Conservation (phyloP, 2,329 filamentous ascomycete species). For the Ophiostoma ulmi region DNA sequence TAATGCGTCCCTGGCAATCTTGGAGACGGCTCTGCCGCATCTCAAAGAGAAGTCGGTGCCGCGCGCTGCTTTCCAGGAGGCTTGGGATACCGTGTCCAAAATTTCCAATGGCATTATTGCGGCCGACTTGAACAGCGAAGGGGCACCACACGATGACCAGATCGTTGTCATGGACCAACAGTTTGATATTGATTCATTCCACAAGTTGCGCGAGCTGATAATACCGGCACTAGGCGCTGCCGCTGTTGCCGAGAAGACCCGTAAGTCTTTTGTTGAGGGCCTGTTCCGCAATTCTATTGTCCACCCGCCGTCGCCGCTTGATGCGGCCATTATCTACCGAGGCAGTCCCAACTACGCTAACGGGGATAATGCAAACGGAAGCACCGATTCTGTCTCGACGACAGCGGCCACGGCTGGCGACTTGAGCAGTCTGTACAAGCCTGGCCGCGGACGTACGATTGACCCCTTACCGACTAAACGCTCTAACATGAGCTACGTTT, state of each 20-base stretch:
- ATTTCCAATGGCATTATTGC: slow-evolving; percentile 65
- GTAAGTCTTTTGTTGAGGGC: slow-evolving; percentile 65
- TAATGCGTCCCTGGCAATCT: slow-evolving; percentile 60
- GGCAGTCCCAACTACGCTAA: slow-evolving; percentile 34
- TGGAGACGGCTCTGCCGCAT: slow-evolving; percentile 60
- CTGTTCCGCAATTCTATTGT: slow-evolving; percentile 81
- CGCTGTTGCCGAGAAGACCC: slow-evolving; percentile 59
- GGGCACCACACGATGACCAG: slow-evolving; percentile 36
- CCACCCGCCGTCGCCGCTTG: slow-evolving; percentile 55
- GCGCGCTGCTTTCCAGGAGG: slow-evolving; percentile 45
- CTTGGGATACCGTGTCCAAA: slow-evolving; percentile 66
- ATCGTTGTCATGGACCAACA: slow-evolving; percentile 61
- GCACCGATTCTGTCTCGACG: background rate
- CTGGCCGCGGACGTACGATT: slow-evolving; percentile 67
- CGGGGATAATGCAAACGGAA: slow-evolving; percentile 37
- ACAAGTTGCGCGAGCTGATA: slow-evolving; percentile 62
- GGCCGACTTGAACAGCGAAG: slow-evolving; percentile 52
- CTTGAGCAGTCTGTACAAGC: slow-evolving; percentile 58
- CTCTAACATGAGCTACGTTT: slow-evolving; percentile 69
- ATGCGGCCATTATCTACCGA: slow-evolving; percentile 51
- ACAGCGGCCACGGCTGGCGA: background rate
- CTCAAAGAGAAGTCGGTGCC: slow-evolving; percentile 47
- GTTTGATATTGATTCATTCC: slow-evolving; percentile 76
- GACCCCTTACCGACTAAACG: slow-evolving; percentile 61
- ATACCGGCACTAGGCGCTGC: slow-evolving; percentile 66